Base-by-base conservation (phyloP, 75 land plant species). In the Selaginella tamariscina region DNA sequence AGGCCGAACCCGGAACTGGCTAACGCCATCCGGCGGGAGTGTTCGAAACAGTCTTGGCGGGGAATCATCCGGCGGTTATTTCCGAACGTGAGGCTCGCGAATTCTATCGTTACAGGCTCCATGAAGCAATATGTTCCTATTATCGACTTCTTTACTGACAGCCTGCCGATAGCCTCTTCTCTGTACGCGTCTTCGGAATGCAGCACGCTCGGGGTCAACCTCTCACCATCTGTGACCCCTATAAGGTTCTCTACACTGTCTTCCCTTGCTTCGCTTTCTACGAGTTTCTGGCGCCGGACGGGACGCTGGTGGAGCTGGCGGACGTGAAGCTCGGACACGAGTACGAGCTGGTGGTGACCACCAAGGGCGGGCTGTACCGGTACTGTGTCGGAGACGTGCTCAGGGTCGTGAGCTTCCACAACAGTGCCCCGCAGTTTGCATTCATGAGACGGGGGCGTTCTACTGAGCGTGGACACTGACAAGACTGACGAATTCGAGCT, bases 401-500 rank as follows among this genome's bases (percentile, higher is more conserved):
- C 24, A 59, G 23, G 62, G 62, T 59, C 9, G 26, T 59, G 21
- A 23, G 26, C 23, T 59, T 59, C 24, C 2, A 59, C 5, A 59
- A 59, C 26, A 2, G 8, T 5, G 21, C n/a, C 9, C 62, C 23
- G 27, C 62, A 23, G 27, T 59, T 59, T 21, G 8, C 62, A 2
- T 59, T 59, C 62, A n/a, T 59, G 9, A 5, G 62, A 5, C 62
- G 62, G 27, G 21, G 62, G 62, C 5, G 26, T 59, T 26, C 23
- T 59, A 8, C n/a, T 59, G 27, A 59, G 62, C 62, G 26, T 59
- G 9, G 62, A 59, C 26, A 23, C 62, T 2, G 62, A 59, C 26
- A 59, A 59, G 62, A 59, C 62, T n/a, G 62, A 59, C 26, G 62
- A 59, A 23, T 2, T 23, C n/a, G 62, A 59, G 62, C 62, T 59